These are phyloP conservation scores for Beauveria scarabaeidicola DNA, from an alignment of 2,329 filamentous ascomycete species.

Conservation along the genomic window DNA sequence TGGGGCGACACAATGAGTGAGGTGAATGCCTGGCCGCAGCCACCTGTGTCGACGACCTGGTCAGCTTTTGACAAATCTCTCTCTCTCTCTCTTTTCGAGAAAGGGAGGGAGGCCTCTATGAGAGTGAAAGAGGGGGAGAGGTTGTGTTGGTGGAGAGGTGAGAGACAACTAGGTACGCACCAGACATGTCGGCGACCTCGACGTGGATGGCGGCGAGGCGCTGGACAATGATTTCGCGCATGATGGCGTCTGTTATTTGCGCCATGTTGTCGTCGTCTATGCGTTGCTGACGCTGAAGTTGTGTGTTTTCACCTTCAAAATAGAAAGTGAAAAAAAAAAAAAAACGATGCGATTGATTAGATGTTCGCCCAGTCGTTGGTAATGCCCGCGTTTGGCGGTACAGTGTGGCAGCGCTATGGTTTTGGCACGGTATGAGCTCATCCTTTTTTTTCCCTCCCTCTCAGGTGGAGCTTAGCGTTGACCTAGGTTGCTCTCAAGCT, in stretches of 20 bases:
- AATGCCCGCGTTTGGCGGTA: constrained; percentile 13
- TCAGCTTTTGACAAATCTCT: neutral
- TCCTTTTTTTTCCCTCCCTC: constrained; percentile 5
- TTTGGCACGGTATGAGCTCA: constrained; percentile 28
- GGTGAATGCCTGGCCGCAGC: constrained; percentile 54
- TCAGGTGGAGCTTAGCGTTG: constrained; percentile 6
- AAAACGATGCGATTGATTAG: constrained; percentile 30
- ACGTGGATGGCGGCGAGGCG: constrained; percentile 70
- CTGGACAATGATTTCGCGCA: constrained; percentile 60
- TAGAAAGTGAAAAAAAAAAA: neutral
- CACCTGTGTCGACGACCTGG: constrained; percentile 30
- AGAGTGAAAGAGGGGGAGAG: neutral
- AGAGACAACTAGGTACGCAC: constrained; percentile 43
- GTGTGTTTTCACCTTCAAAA: no score
- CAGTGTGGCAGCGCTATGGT: constrained; percentile 13
- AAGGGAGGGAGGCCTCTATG: no score
- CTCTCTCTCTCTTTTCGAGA: no score
- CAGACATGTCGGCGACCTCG: constrained; percentile 85
- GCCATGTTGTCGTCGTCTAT: constrained; percentile 30
- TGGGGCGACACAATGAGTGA: constrained; percentile 54
- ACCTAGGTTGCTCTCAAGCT: neutral
- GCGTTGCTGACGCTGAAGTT: no score
- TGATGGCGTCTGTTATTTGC: constrained; percentile 62
- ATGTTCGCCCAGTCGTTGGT: constrained; percentile 10
- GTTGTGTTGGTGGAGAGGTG: neutral